Base-by-base conservation (phyloP, 768 basidiomycete genomes). In the Pleurotus citrinopileatus region DNA sequence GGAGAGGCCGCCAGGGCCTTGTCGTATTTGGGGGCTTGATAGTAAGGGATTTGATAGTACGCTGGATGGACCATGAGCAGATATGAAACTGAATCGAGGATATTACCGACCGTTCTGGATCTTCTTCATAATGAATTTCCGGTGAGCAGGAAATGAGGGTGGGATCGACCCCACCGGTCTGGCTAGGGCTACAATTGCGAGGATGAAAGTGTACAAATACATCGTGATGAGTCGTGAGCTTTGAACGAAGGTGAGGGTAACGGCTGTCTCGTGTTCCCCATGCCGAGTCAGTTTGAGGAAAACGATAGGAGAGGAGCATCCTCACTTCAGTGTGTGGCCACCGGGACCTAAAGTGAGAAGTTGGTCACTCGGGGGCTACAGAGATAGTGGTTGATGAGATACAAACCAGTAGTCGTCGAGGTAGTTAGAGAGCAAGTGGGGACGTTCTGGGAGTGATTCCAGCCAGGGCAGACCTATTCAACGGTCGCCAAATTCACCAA, bases 151-250 rank as follows among this genome's bases (percentile, higher is more conserved):
- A 19, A n/a, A 40, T 7, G 38, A 12, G 17, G 10, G 38, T 7
- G 38, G 38, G 10, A 36, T 20, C 12, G 29, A 22, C 29, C 34
- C 34, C 10, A 37, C 48, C 1, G 48, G 48, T 36, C 28, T 37
- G 17, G 34, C 48, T 51, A 51, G 34, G 22, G 29, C 48, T 37
- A 51, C 29, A 36, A 51, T 37, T 23, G 34, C 29, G 48, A 29
- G 32, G 13, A 51, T 34, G 34, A 51, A n/a, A 20, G 48, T 23
- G 17, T 36, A 36, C n/a, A 37, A 23, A 23, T 51, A 51, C 48
- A 51, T 51, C 28, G 20, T 44, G 43, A 29, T 17, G 48, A 22
- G 48, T 51, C 48, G 48, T 50, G 23, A 51, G 2, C 22, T 13
- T 20, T 23, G 23, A 51, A 37, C 48, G 48, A 51, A 51, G 28